Evolutionary conservation across 2,329 filamentous ascomycete species (phyloP).

Genomic region (Pyrenochaeta sp.): DNA sequence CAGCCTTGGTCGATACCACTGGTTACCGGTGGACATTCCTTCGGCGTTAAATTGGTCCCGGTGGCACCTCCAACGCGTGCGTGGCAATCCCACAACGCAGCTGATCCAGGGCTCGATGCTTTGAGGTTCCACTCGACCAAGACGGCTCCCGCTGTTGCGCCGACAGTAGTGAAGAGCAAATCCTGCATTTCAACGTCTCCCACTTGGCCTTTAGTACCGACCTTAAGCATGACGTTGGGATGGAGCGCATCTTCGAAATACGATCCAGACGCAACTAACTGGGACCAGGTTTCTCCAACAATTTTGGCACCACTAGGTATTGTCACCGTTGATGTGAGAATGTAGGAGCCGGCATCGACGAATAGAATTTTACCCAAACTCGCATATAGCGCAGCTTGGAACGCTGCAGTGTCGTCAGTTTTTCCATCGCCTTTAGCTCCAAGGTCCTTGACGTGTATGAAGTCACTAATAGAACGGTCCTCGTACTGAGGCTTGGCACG

Average conservation of each 20-base stretch:
- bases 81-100: slow-evolving; percentile 24
- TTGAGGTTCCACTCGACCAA: slow-evolving; percentile 74
- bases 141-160: slow-evolving; percentile 69
- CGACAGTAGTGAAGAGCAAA: slow-evolving; percentile 50
- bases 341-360: slow-evolving; percentile 24
- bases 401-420: slow-evolving; percentile 78
- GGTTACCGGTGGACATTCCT: slow-evolving; percentile 71
- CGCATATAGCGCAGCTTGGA: slow-evolving; percentile 73
- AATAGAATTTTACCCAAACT: slow-evolving; percentile 53
- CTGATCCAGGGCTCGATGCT: slow-evolving; percentile 5
- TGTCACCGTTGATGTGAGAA: slow-evolving; percentile 20
- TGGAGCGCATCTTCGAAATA: slow-evolving; percentile 20
- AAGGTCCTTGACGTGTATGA: neutral
- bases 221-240: slow-evolving; percentile 20
- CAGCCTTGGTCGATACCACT: slow-evolving; percentile 61
- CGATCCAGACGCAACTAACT: slow-evolving; percentile 19
- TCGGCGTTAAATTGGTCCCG: slow-evolving; percentile 76
- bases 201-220: slow-evolving; percentile 20
- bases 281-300: slow-evolving; percentile 24
- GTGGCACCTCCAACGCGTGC: slow-evolving; percentile 71
- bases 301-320: slow-evolving; percentile 18
- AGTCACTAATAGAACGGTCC: neutral
- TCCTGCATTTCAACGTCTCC: slow-evolving; percentile 27
- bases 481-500: neutral
- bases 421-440: slow-evolving; percentile 71